Base-by-base conservation (phyloP, 805 yeast genomes). In the Metschnikowia lochheadii region DNA sequence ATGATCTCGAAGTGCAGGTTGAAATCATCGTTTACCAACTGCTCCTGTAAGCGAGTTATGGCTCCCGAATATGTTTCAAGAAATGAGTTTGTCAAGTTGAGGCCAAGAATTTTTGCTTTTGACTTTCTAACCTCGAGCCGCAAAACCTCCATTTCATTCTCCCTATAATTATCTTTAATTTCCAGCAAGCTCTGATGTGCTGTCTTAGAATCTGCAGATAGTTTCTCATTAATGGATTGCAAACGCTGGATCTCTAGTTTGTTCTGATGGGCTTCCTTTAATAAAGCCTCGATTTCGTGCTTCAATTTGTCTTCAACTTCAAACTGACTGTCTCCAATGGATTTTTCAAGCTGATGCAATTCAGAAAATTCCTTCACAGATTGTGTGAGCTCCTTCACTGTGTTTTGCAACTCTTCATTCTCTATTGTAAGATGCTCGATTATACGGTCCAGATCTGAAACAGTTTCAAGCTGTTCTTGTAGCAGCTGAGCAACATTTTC, bases 301-400 rank as follows among this genome's bases (percentile, higher is more conserved):
- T 44, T 37, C 7, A 53, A 41, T 14, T 38, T 26, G 3, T 53
- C 50, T 51, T 81, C 83, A 0, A 77, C 65, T 20, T 65, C 71
- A 1, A 58, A 29, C 48, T 77, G 82, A 39, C 63, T 66, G 10
- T 71, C 73, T 49, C 81, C 84, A 31, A 83, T 63, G 43, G 78
- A 79, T 39, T 65, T 69, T 49, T 82, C 81, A 13, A 83, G 59
- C 31, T 70, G 73, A 49, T 76, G 77, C 32, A 83, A 56, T 50
- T 79, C 82, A 38, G 75, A 78, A 20, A 80, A 60, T 20, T 79
- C 83, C 1, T 65, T 59, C 0, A 83, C 59, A 2, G 77, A 70
- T 3, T 54, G 51, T 23, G 67, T 63, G n/a, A 80, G 58, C 2
- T 52, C 49, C 0, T 51, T 44, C 3, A 80, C 63, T 40, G 71